Percentiles rank a stretch among this genome's conserved stretches.
Conservation (phyloP, 305 asterid species). For the Solanum hybrid region DNA sequence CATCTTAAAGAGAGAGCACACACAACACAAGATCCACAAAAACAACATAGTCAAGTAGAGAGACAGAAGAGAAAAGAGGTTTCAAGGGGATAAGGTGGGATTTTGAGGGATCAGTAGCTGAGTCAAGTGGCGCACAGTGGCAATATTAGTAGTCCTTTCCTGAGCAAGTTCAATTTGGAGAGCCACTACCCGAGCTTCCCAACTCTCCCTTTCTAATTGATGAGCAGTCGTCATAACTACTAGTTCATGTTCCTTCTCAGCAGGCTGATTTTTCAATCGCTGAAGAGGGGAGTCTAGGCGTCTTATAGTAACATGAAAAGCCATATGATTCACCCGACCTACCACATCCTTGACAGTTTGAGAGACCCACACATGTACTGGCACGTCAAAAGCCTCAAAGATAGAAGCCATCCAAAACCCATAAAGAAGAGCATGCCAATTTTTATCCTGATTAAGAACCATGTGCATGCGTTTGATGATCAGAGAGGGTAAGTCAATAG, state of each 20-base stretch:
- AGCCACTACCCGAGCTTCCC: background rate
- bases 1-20: background rate
- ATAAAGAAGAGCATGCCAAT: too few species aligned
- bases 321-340: background rate
- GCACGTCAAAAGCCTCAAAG: background rate
- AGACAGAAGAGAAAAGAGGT: background rate
- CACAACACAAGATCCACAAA: background rate
- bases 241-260: background rate
- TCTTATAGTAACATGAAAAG: background rate
- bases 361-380: background rate
- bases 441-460: too few species aligned
- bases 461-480: too few species aligned
- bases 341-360: background rate
- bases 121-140: background rate
- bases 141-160: background rate
- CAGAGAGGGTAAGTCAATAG: too few species aligned
- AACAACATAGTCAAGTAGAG: background rate
- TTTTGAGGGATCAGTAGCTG: background rate
- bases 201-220: background rate
- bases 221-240: background rate
- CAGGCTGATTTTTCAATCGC: too few species aligned
- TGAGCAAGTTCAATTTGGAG: background rate
- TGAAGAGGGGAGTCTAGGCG: background rate
- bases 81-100: background rate
- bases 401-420: background rate